These are phyloP conservation scores for Oryza brachyantha DNA, from an alignment of 176 grass and related monocot genomes.

Conservation along the genomic window DNA sequence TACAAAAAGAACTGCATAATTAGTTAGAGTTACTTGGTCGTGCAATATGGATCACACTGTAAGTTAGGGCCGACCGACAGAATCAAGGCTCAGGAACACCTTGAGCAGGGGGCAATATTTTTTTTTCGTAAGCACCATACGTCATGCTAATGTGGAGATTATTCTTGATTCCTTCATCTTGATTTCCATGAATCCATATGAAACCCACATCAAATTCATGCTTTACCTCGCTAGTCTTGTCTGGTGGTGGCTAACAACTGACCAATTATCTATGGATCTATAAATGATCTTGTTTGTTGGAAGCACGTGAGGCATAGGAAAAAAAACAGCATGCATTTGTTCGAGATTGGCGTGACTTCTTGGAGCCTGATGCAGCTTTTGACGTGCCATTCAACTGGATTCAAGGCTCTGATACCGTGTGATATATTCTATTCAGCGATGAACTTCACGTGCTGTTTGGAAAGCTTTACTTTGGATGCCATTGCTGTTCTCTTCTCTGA, in stretches of 20 bases:
- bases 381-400: background rate
- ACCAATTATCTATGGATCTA: background rate
- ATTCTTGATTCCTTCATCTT: background rate
- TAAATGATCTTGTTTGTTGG: background rate
- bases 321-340: background rate
- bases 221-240: too few species aligned
- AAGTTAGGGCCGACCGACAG: too few species aligned
- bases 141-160: too few species aligned
- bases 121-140: too few species aligned
- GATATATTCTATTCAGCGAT: background rate
- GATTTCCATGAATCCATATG: background rate
- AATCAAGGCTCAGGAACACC: too few species aligned
- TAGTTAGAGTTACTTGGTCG: too few species aligned
- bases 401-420: background rate
- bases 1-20: too few species aligned
- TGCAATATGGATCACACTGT: too few species aligned
- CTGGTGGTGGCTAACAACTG: too few species aligned
- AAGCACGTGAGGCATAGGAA: background rate
- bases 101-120: too few species aligned
- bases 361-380: background rate
- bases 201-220: background rate
- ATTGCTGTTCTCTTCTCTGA: background rate
- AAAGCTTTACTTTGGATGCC: background rate
- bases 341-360: background rate
- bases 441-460: background rate